Evolutionary conservation across 306 rosid species (phyloP), one percentile per base, ranked within the genome.

Genomic region (Quercus alba): DNA sequence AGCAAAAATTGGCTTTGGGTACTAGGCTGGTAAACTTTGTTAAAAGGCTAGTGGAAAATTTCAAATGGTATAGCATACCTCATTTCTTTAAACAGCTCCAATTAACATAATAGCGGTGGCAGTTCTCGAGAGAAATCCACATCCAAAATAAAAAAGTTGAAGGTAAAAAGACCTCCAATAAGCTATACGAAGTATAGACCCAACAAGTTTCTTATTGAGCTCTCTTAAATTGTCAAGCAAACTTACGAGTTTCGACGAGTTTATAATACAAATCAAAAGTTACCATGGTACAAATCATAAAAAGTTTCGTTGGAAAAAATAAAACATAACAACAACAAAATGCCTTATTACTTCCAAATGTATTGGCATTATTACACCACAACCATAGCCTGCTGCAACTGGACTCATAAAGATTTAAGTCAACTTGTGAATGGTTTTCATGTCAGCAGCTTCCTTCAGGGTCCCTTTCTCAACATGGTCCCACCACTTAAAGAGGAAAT

Each of bases 401-500:
- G 5, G 66, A 59, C 46, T 41, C 56, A 26, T 30, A 71, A 67
- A 9, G 6, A 31, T 77, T 72, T 80, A 95, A 77, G 85, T 84
- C 86, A 96, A 74, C 88, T 85, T 93, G 89, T 96, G 97, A 76
- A 96, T 91, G 85, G 97, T 91, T 81, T 93, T 87, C 97, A 93
- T 93, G 88, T 96, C 99, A 56, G 80, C 84, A 38, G 86, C 94
- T 80, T 90, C 93, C 74, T 78, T 84, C 33, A 96, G 87, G 54
- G 93, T 83, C 59, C 92, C 91, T 75, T 73, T 87, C 91, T 96
- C 92, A 51, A 93, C 85, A 81, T 96, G 94, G 23, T 93, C 98
- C 99, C 99, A 96, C 99, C 99, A 96, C 78, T 90, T 93, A 93
- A 88, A 93, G 79, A 96, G 80, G 91, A 96, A 96, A 77, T 93